Evolutionary conservation across 306 rosid species (phyloP).

Genomic region (Abrus pulchellus): DNA sequence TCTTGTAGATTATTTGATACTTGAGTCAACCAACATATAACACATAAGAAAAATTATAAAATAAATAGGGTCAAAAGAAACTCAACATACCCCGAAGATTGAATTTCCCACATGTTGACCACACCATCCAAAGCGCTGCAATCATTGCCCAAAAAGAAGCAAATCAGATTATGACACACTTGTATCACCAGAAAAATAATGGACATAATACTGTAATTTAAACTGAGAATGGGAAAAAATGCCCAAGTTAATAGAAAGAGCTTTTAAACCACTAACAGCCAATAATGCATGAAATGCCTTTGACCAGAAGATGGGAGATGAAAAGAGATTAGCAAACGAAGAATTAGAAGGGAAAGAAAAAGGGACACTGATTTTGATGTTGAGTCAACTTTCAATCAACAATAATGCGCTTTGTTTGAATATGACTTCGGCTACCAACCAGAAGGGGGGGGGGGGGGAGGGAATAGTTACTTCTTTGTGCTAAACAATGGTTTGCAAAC

Average conservation of each 20-base stretch:
- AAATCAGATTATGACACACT: slow-evolving; percentile 33
- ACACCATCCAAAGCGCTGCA: slow-evolving; percentile 89
- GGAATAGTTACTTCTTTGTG: background rate
- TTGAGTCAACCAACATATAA: background rate
- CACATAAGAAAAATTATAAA: background rate
- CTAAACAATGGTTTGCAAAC: background rate
- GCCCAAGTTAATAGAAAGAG: background rate
- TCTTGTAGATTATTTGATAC: background rate
- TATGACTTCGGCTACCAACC: background rate
- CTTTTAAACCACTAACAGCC: background rate
- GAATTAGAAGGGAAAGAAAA: background rate
- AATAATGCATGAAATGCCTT: background rate
- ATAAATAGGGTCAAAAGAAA: slow-evolving; percentile 1
- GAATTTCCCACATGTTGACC: slow-evolving; percentile 83
- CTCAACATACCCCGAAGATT: slow-evolving; percentile 63
- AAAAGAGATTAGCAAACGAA: background rate
- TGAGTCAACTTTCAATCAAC: background rate
- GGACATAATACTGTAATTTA: background rate
- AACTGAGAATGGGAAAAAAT: background rate
- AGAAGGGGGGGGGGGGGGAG: no score
- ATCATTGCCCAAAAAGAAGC: slow-evolving; percentile 46
- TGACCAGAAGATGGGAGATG: background rate
- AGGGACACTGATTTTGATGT: background rate
- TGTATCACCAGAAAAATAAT: background rate
- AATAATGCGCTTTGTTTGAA: background rate